Evolutionary conservation across 1,284 basidiomycete genomes (phyloP).

Genomic region (Heterobasidion parviporum): DNA sequence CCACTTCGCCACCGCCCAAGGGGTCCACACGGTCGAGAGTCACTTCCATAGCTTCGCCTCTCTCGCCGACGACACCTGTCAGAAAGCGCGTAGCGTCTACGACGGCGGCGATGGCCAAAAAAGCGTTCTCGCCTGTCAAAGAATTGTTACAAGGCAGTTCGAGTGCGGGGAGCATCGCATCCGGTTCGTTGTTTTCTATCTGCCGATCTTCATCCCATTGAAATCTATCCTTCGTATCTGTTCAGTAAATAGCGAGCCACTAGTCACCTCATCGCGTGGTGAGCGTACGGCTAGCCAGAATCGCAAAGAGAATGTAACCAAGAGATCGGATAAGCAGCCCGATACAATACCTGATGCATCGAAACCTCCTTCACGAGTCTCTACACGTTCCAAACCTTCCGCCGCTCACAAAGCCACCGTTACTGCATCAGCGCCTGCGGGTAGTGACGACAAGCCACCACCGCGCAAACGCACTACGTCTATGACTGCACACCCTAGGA

Average conservation of each 20-base stretch:
- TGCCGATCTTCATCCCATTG: neutral
- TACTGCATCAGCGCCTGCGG: slow-evolving; percentile 9
- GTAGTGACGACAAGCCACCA: neutral
- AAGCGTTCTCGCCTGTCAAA: slow-evolving; percentile 4
- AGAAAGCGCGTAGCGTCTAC: slow-evolving; percentile 10
- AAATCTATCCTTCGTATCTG: neutral
- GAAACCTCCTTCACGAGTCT: slow-evolving; percentile 1
- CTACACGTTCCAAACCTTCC: slow-evolving; percentile 4
- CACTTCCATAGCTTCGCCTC: neutral
- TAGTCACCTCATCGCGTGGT: slow-evolving; percentile 1
- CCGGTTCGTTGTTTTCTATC: neutral
- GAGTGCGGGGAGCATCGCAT: neutral
- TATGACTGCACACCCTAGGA: slow-evolving; percentile 10
- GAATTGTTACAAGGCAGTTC: neutral
- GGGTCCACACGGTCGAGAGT: neutral
- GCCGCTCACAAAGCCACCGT: slow-evolving; percentile 4
- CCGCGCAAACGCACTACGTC: slow-evolving; percentile 13
- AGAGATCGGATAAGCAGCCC: neutral
- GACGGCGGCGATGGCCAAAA: slow-evolving; percentile 8
- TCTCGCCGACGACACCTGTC: neutral
- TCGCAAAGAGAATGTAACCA: neutral
- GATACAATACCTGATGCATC: neutral
- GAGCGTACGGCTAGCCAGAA: slow-evolving; percentile 4
- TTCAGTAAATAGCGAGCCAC: neutral
- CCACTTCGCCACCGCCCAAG: neutral